Evolutionary conservation across 2,329 filamentous ascomycete genomes (phyloP).

Genomic region (Pseudogymnoascus sp.): DNA sequence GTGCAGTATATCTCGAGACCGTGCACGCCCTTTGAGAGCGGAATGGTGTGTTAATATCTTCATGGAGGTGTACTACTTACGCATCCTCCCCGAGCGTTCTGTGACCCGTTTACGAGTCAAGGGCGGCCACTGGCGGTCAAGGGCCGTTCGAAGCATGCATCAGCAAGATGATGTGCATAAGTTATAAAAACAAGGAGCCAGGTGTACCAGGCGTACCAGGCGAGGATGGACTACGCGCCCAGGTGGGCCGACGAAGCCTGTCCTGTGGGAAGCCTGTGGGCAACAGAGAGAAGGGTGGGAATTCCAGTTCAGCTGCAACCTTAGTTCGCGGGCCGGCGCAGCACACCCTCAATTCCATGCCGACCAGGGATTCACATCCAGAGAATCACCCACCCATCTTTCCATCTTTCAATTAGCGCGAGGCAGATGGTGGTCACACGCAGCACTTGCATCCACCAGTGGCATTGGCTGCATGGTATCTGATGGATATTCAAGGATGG

Average conservation of each 20-base stretch:
- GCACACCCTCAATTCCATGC: constrained; percentile 11
- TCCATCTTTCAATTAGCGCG: constrained; percentile 2
- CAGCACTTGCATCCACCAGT: constrained; percentile 2
- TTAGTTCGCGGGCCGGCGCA: constrained; percentile 12
- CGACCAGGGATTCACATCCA: background rate
- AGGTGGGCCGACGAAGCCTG: constrained; percentile 4
- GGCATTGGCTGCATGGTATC: background rate
- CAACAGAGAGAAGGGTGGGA: background rate
- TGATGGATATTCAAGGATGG: constrained; percentile 1
- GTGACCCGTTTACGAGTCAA: constrained; percentile 7
- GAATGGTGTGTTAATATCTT: constrained; percentile 8
- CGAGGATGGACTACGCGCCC: background rate
- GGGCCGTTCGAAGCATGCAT: background rate
- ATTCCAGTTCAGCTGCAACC: constrained; percentile 8
- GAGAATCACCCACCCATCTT: constrained; percentile 5
- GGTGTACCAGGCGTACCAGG: background rate
- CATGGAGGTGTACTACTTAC: background rate
- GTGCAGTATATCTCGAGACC: background rate
- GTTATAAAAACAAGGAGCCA: constrained; percentile 2
- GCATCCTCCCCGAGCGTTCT: background rate
- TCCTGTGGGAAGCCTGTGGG: background rate
- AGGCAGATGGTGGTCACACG: constrained; percentile 6
- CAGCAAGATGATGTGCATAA: constrained; percentile 7
- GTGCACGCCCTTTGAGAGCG: background rate
- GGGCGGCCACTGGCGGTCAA: background rate